Evolutionary conservation across 2,329 filamentous ascomycete species (phyloP), one percentile per base, ranked within the genome.

Genomic region (Trichoderma sp.): DNA sequence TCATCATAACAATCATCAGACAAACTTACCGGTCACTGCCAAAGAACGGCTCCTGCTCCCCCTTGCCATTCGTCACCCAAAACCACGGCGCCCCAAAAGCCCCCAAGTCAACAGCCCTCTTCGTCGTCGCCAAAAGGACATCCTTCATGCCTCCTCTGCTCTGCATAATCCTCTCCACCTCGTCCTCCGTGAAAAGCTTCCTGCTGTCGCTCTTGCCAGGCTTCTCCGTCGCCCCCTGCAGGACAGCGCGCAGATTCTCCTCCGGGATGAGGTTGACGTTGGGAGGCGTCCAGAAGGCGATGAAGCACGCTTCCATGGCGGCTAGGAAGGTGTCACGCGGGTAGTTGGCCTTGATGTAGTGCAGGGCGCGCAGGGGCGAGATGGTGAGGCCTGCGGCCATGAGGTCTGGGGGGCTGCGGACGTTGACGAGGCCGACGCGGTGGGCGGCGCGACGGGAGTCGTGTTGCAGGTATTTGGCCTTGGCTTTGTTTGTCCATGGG

Each of bases 41-140:
- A 76, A 93, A 93, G 74, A 93, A 92, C 0, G 88, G 85, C 77
- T 90, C 87, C 56, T 81, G 81, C 64, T 81, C 75, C 0, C 88
- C 88, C 67, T 82, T 74, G 1, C 72, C 74, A 70, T 89, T 86
- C 19, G 80, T 82, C 3, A 88, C 90, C 83, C 87, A 88, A 67
- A 91, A 80, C 90, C 91, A 94, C 1, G 91, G 91, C 57, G 87
- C 86, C 0, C 91, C 91, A 75, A 91, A 94, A 0, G 90, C 91
- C 0, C 90, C 91, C 57, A 78, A 79, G 44, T 85, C 83, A 17
- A 91, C 74, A 0, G 85, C 89, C 68, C 82, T 81, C 66, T 85
- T 80, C 19, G 90, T 93, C 50, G 82, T 82, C 5, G 76, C 78
- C 66, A 83, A 82, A 30, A 92, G 76, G 34, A 68, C 69, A 10